A percentile compares a stretch with the other conserved stretches of the same genome.
These are phyloP conservation scores for Naganishia liquefaciens DNA, from an alignment of 1,284 basidiomycete genomes.

Conservation along the genomic window DNA sequence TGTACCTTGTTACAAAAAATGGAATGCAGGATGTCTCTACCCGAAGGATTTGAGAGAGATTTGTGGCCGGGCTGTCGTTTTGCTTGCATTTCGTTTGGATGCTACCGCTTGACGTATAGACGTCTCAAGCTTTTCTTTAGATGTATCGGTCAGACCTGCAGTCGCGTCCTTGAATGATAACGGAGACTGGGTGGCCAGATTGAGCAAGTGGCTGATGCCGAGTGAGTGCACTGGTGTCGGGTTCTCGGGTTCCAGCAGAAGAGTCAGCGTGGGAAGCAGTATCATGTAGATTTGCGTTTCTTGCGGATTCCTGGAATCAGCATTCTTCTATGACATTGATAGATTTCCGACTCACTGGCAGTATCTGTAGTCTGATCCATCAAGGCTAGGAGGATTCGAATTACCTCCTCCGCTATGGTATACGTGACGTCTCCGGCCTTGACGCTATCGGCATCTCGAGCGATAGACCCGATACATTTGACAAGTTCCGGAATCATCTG, in stretches of 20 bases:
- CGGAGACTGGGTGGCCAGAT: constrained; percentile 73
- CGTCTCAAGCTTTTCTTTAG: constrained; percentile 69
- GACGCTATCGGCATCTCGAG: constrained; percentile 60
- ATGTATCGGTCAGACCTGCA: constrained; percentile 63
- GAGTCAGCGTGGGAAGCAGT: constrained; percentile 73
- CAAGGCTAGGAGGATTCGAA: constrained; percentile 75
- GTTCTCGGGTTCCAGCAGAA: constrained; percentile 67
- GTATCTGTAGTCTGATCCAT: constrained; percentile 61
- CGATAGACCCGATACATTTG: constrained; percentile 70
- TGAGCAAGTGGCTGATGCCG: constrained; percentile 72
- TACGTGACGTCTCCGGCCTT: constrained; percentile 58
- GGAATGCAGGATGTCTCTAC: constrained; percentile 30
- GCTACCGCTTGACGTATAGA: constrained; percentile 76
- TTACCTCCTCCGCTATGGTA: constrained; percentile 68
- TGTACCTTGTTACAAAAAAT: constrained; percentile 1
- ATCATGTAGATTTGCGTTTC: constrained; percentile 72
- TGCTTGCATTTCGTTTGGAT: constrained; percentile 48
- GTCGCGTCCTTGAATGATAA: constrained; percentile 84
- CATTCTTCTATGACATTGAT: neutral
- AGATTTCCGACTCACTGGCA: constrained; percentile 9
- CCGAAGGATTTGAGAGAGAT: constrained; percentile 75
- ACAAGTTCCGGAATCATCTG: constrained; percentile 78
- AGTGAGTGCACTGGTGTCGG: constrained; percentile 62
- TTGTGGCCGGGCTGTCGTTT: constrained; percentile 62
- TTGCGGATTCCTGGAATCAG: constrained; percentile 43